Base-by-base conservation (phyloP, 768 basidiomycete species). In the Piloderma croceum region DNA sequence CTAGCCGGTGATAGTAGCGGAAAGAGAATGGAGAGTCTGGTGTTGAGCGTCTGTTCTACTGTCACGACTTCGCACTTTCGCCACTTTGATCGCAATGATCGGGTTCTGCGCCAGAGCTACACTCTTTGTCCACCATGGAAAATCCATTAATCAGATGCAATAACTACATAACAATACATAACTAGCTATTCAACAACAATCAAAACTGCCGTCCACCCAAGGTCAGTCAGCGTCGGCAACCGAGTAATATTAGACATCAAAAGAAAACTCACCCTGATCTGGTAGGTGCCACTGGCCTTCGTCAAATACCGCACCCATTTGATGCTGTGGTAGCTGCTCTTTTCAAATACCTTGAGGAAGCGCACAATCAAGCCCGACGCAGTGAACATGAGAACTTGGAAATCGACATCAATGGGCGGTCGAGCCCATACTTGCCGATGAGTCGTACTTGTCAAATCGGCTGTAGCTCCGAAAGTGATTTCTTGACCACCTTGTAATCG, bases 341-440 rank as follows among this genome's bases (percentile, higher is more conserved):
- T 96, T 70, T 98, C 96, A 51, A 97, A 98, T 13, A 99, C 94
- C 61, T 97, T 98, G 56, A 99, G 65, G 74, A 97, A 99, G 39
- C 94, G 78, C 31, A 99, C 96, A 37, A 94, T 85, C 53, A 99
- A 61, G 2, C 96, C 96, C 9, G 94, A 97, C 9, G 96, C 76
- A 0, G 96, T 98, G 63, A 98, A 90, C 96, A 99, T 99, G 51
- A 99, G 73, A 42, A 99, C 96, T 67, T 93, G 91, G 66, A 99
- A 99, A 61, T 99, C 96, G 47, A 98, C 83, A 50, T 94, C 90
- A 55, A 99, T 98, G 6, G 96, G 96, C 13, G 96, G 96, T 40
- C 96, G 73, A 3, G 93, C 92, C 96, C 96, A 99, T 4, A 94
- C 83, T 73, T 97, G 92, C 24, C 91, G 82, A 44, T 80, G 76